Evolutionary conservation across 495 filamentous ascomycete species (phyloP).

Genomic region (Chaetomium fimeti): DNA sequence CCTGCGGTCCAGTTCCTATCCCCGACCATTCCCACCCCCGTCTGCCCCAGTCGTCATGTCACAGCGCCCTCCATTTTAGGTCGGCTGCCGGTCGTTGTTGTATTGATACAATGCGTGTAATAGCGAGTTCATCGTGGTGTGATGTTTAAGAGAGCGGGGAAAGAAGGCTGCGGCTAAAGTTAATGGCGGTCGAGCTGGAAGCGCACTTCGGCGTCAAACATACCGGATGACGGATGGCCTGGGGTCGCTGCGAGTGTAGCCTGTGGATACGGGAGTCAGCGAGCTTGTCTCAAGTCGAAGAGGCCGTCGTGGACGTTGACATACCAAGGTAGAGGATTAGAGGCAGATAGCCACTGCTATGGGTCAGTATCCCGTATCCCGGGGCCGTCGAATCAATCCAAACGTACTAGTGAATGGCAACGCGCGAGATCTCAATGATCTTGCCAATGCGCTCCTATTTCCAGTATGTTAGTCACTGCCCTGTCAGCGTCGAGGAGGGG

Average conservation of each 20-base stretch:
- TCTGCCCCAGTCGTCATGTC: neutral
- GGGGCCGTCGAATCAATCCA: slow-evolving; percentile 9
- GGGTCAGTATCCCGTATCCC: slow-evolving; percentile 37
- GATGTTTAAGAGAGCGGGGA: slow-evolving; percentile 62
- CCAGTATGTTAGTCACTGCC: slow-evolving; percentile 9
- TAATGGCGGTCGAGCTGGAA: slow-evolving; percentile 1
- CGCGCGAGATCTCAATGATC: slow-evolving; percentile 87
- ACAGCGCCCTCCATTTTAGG: neutral
- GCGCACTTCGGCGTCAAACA: slow-evolving; percentile 18
- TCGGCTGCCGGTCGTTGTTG: neutral
- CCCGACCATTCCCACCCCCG: neutral
- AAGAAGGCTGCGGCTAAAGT: slow-evolving; percentile 55
- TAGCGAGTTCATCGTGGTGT: neutral
- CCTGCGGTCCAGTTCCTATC: slow-evolving; percentile 1
- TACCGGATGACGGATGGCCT: slow-evolving; percentile 92
- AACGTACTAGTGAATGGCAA: slow-evolving; percentile 94
- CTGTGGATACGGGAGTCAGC: slow-evolving; percentile 47
- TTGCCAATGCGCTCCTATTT: slow-evolving; percentile 90
- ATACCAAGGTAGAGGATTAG: slow-evolving; percentile 95
- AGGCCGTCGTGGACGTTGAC: slow-evolving; percentile 26
- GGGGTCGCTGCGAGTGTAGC: slow-evolving; percentile 91
- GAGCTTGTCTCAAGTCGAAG: slow-evolving; percentile 20
- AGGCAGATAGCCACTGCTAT: slow-evolving; percentile 83
- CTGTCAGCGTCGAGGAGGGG: neutral
- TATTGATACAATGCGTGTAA: slow-evolving; percentile 26